Conservation (phyloP, 345 rosid species). For the Eucalyptus viminalis region DNA sequence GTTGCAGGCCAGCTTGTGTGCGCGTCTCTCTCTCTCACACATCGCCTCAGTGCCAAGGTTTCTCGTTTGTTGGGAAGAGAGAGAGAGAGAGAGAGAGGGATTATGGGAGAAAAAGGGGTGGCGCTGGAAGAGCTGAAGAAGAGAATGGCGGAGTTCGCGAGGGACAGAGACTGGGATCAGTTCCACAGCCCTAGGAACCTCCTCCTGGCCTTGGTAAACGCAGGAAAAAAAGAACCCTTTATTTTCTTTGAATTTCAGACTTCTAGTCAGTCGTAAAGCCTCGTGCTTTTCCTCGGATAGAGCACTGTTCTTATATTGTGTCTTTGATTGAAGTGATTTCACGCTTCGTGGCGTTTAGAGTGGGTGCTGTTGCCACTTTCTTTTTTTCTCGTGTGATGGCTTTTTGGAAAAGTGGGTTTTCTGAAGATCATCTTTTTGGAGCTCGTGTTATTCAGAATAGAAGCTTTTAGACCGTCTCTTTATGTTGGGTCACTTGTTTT, state of each 20-base stretch:
- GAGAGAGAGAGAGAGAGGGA: background rate
- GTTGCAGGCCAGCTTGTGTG: background rate
- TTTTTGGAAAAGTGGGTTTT: background rate
- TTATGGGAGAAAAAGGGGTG: constrained; percentile 23
- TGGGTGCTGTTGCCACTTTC: background rate
- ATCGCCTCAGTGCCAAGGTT: background rate
- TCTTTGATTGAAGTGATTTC: background rate
- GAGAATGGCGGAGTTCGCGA: constrained; percentile 74
- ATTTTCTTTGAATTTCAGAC: background rate
- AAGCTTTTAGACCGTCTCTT: background rate
- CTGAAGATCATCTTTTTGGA: background rate
- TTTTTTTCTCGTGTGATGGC: background rate
- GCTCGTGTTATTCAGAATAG: background rate
- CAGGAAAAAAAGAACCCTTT: background rate
- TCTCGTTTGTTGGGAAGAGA: background rate
- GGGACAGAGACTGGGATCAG: constrained; percentile 81
- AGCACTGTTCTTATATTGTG: background rate
- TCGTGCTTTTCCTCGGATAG: background rate
- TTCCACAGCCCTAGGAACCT: constrained; percentile 93
- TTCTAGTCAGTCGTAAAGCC: background rate
- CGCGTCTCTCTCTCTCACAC: background rate
- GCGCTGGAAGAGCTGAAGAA: constrained; percentile 52
- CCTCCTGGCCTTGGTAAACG: constrained; percentile 66
- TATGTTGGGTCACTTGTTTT: background rate
- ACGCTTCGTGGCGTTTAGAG: background rate